Evolutionary conservation across 371 early-diverging fungal genomes (phyloP).

Genomic region (Apophysomyces elegans): DNA sequence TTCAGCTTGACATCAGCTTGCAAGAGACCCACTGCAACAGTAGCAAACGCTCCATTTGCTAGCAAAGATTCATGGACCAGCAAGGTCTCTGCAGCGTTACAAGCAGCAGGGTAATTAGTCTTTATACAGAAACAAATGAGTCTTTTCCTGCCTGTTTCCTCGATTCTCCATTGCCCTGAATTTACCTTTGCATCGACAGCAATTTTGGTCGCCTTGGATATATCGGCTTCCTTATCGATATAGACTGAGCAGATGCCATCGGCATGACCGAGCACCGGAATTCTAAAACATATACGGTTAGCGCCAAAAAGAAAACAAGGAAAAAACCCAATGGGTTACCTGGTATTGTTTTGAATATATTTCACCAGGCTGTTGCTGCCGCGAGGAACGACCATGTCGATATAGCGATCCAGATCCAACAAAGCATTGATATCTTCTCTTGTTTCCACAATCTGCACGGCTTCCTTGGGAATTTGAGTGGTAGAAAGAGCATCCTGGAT

Average conservation of each 20-base stretch:
- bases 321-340: conserved; percentile 43
- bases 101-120: conserved; percentile 95
- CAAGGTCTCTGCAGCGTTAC: conserved; percentile 93
- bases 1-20: conserved; percentile 66
- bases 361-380: conserved; percentile 90
- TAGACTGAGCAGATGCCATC: conserved; percentile 95
- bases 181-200: conserved; percentile 88
- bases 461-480: conserved; percentile 64
- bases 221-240: conserved; percentile 83
- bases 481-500: conserved; percentile 81
- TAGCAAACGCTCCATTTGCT: conserved; percentile 43
- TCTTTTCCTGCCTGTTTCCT: background rate
- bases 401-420: conserved; percentile 86
- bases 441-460: conserved; percentile 88
- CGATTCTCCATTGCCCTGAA: no score
- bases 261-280: conserved; percentile 98
- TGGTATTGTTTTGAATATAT: conserved; percentile 88
- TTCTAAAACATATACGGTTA: conserved; percentile 51
- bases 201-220: conserved; percentile 72
- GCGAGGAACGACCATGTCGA: conserved; percentile 95
- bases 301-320: conserved; percentile 10
- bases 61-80: conserved; percentile 76
- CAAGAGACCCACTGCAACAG: conserved; percentile 60
- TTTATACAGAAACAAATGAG: conserved; percentile 13
- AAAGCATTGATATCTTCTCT: conserved; percentile 87